Evolutionary conservation across 169 alveolate species (phyloP).

Genomic region (Plasmodium relictum): DNA sequence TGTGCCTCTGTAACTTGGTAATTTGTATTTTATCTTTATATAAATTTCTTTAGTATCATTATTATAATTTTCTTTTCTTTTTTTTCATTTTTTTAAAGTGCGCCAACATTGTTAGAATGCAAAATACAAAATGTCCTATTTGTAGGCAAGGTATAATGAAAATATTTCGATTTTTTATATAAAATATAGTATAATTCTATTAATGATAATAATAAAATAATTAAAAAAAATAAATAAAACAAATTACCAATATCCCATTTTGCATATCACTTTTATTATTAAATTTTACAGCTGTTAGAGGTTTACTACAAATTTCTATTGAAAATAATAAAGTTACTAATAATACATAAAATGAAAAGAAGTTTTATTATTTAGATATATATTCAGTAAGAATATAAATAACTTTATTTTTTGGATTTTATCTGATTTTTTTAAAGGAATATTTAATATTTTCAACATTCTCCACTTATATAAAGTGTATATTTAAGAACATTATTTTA

Average conservation of each 20-base stretch:
- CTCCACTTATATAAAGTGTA: too few relatives aligned
- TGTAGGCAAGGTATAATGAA: slow-evolving; percentile 81
- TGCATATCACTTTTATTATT: neutral
- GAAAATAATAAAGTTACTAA: slow-evolving; percentile 12
- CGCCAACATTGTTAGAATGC: slow-evolving; percentile 84
- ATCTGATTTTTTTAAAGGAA: too few relatives aligned
- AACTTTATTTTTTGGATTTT: too few relatives aligned
- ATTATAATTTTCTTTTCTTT: neutral
- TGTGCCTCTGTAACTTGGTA: slow-evolving; percentile 86
- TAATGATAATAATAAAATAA: neutral
- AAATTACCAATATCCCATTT: neutral
- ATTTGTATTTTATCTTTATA: slow-evolving; percentile 2
- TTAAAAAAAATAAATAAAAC: neutral
- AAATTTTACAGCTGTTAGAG: slow-evolving; percentile 22
- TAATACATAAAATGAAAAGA: too few relatives aligned
- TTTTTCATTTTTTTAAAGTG: slow-evolving; percentile 66
- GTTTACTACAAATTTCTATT: slow-evolving; percentile 42
- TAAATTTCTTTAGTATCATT: neutral
- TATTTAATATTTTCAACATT: too few relatives aligned
- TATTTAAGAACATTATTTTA: too few relatives aligned
- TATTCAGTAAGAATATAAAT: neutral
- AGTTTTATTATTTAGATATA: neutral
- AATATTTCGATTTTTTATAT: neutral
- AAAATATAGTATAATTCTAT: neutral
- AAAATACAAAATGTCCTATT: slow-evolving; percentile 85